These are phyloP conservation scores for Candida coleopterorum DNA, from an alignment of 805 yeast species.

Conservation along the genomic window DNA sequence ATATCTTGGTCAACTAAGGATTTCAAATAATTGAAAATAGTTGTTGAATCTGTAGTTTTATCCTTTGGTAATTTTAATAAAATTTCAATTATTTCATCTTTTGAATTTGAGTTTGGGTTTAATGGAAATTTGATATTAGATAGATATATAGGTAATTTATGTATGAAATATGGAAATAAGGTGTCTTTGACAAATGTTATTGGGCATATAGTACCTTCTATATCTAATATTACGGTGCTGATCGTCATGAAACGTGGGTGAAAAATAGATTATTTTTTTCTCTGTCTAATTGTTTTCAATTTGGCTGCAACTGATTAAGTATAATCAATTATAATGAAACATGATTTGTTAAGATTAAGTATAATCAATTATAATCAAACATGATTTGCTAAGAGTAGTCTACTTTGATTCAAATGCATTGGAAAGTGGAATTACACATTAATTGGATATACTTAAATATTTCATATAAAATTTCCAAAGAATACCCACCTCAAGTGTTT, in stretches of 20 bases:
- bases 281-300: background rate
- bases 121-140: conserved; percentile 29
- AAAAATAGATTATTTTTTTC: too few relatives aligned
- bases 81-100: conserved; percentile 23
- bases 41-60: conserved; percentile 17
- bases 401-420: too few relatives aligned
- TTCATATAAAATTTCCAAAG: too few relatives aligned
- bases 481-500: too few relatives aligned
- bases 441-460: too few relatives aligned
- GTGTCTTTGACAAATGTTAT: conserved; percentile 80
- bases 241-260: conserved; percentile 6
- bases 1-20: conserved; percentile 60
- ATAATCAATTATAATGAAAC: too few relatives aligned
- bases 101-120: conserved; percentile 4
- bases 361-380: too few relatives aligned
- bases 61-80: conserved; percentile 45
- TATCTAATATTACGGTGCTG: conserved; percentile 51
- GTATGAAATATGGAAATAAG: conserved; percentile 70
- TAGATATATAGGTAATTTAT: conserved; percentile 41
- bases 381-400: too few relatives aligned
- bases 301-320: too few relatives aligned
- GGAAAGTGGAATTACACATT: too few relatives aligned
- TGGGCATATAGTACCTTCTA: conserved; percentile 93
- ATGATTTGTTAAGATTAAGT: too few relatives aligned
- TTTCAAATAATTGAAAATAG: conserved; percentile 45